Conservation (phyloP, 805 yeast genomes). For the Jamesozyma piceae region DNA sequence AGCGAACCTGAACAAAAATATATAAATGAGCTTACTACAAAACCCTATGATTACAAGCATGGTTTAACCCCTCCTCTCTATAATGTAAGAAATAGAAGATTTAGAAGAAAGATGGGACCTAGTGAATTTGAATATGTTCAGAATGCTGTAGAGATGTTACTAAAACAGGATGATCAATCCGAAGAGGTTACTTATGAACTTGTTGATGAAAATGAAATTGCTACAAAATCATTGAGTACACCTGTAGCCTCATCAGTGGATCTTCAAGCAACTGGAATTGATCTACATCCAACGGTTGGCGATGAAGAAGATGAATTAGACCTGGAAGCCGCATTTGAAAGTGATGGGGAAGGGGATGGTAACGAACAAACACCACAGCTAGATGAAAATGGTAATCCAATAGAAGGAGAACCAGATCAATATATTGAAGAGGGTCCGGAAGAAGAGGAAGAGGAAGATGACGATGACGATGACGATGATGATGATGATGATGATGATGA, state of each 20-base stretch:
- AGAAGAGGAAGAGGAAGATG: constrained; percentile 41
- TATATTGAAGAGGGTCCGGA: constrained; percentile 30
- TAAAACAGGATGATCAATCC: constrained; percentile 72
- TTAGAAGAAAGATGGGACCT: constrained; percentile 60
- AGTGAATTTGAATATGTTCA: constrained; percentile 72
- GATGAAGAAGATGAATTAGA: constrained; percentile 47
- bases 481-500: constrained; percentile 44
- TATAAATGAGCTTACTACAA: constrained; percentile 17
- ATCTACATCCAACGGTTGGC: constrained; percentile 13
- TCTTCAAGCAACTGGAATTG: not conserved
- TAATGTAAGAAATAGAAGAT: constrained; percentile 58
- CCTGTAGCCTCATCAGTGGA: constrained; percentile 8
- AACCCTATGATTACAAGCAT: constrained; percentile 42
- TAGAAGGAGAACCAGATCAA: constrained; percentile 21
- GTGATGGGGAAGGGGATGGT: constrained; percentile 26
- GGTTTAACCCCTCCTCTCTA: constrained; percentile 79
- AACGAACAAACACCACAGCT: not conserved
- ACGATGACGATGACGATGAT: constrained; percentile 36
- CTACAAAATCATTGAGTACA: constrained; percentile 13
- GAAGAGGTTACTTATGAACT: constrained; percentile 72
- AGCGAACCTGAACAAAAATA: constrained; percentile 23
- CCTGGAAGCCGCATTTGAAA: constrained; percentile 46
- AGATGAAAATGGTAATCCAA: not conserved
- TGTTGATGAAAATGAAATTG: constrained; percentile 43
- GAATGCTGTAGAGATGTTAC: constrained; percentile 63